Conservation (phyloP, 495 filamentous ascomycete genomes). For the Daldinia childiae region DNA sequence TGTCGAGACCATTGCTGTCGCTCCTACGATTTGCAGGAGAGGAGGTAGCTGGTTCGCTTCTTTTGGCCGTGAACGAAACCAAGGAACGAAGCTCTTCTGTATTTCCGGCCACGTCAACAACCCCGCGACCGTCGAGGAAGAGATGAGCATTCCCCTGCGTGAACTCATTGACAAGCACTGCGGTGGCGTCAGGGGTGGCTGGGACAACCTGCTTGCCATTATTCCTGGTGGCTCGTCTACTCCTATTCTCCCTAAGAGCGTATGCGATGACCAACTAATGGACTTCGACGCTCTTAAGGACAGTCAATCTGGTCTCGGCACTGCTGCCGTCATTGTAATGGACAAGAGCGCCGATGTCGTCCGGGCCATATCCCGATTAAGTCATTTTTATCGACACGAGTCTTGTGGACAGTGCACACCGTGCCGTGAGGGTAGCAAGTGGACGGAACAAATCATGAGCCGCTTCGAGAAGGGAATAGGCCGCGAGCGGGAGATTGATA, state of each 20-base stretch:
- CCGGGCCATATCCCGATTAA: conserved; percentile 88
- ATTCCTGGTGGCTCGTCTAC: conserved; percentile 98
- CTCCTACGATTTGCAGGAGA: conserved; percentile 93
- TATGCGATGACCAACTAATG: conserved; percentile 96
- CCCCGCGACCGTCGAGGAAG: conserved; percentile 96
- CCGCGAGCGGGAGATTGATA: conserved; percentile 92
- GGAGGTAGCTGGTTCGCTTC: conserved; percentile 90
- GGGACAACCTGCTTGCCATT: conserved; percentile 95
- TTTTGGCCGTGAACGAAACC: conserved; percentile 94
- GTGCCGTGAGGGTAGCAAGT: conserved; percentile 95
- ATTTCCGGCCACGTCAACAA: conserved; percentile 99
- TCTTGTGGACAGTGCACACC: conserved; percentile 98
- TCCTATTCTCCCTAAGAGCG: conserved; percentile 84
- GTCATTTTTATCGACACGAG: conserved; percentile 98
- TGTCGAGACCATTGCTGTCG: conserved; percentile 95
- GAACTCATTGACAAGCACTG: conserved; percentile 98
- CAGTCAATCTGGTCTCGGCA: conserved; percentile 94
- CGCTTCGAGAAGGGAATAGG: conserved; percentile 91
- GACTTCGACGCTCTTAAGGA: conserved; percentile 99
- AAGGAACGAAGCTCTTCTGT: conserved; percentile 97
- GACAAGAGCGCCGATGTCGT: conserved; percentile 97
- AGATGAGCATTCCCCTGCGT: conserved; percentile 94
- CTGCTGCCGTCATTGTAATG: conserved; percentile 99
- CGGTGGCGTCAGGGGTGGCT: conserved; percentile 93
- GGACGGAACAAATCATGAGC: conserved; percentile 98